phyloP scores from a whole-genome alignment of 75 land plant genomes.

The Pinus albicaulis region DNA sequence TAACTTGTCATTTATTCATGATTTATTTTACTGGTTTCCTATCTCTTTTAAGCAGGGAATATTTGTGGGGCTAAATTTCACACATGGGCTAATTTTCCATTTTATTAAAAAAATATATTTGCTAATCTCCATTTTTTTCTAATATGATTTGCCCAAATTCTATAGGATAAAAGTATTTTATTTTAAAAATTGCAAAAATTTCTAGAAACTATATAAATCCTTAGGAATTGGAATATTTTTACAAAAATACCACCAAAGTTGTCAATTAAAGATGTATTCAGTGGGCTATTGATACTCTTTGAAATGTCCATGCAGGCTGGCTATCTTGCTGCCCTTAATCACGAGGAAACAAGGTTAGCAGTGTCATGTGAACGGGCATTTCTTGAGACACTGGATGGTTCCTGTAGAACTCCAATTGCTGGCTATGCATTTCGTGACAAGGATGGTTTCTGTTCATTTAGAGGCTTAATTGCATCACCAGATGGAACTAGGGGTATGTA shows the following conservation, averaged over 20 bases:
- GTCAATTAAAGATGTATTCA: not conserved
- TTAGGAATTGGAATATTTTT: too few species aligned
- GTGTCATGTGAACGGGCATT: conserved; percentile 96
- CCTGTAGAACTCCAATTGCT: conserved; percentile 97
- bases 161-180: too few species aligned
- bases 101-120: too few species aligned
- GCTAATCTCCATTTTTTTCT: too few species aligned
- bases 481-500: conserved; percentile 83
- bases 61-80: too few species aligned
- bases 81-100: too few species aligned
- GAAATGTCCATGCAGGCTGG: conserved; percentile 37
- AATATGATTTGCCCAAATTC: too few species aligned
- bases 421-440: conserved; percentile 79
- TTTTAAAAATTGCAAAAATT: not conserved
- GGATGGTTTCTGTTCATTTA: conserved; percentile 73
- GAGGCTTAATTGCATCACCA: conserved; percentile 87
- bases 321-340: conserved; percentile 78
- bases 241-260: too few species aligned
- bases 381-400: conserved; percentile 84
- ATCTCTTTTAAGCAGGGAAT: not conserved
- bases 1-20: not conserved
- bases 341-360: conserved; percentile 88
- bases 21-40: not conserved
- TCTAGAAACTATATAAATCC: too few species aligned
- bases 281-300: not conserved